These are phyloP conservation scores for Talaromyces sp. DNA, from an alignment of 2,329 filamentous ascomycete genomes.

Conservation along the genomic window DNA sequence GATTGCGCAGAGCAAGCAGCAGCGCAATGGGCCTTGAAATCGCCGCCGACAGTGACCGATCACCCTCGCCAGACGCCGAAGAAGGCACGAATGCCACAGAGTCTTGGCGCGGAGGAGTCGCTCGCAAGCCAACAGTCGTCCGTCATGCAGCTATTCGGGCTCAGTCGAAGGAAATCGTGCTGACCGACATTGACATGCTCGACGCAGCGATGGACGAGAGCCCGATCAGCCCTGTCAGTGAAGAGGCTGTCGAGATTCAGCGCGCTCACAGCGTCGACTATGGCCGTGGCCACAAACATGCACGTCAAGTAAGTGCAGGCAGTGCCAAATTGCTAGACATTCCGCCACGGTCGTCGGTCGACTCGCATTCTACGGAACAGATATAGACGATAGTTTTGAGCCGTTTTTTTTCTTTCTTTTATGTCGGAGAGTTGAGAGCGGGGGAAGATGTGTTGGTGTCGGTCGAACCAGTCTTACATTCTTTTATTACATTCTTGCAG, in stretches of 20 bases:
- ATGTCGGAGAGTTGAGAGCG: not conserved
- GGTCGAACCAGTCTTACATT: not conserved
- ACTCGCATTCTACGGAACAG: conserved; percentile 26
- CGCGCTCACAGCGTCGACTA: conserved; percentile 69
- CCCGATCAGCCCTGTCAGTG: conserved; percentile 7
- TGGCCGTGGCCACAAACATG: conserved; percentile 62
- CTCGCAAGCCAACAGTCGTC: conserved; percentile 60
- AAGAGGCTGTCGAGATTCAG: conserved; percentile 39
- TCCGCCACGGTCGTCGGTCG: conserved; percentile 51
- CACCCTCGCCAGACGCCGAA: conserved; percentile 13
- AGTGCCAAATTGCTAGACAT: conserved; percentile 72
- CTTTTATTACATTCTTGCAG: not conserved
- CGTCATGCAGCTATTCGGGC: conserved; percentile 50
- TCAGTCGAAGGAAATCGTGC: conserved; percentile 59
- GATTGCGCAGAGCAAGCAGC: conserved; percentile 38
- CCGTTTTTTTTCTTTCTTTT: not conserved
- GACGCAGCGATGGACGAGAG: conserved; percentile 14
- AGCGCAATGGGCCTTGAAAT: conserved; percentile 52
- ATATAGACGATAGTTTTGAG: not conserved
- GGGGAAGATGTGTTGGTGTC: not conserved
- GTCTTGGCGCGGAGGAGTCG: conserved; percentile 50
- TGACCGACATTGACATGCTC: conserved; percentile 47
- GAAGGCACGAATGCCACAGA: conserved; percentile 29
- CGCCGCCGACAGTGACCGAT: conserved; percentile 39
- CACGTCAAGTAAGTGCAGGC: conserved; percentile 69